phyloP scores from a whole-genome alignment of 2,329 filamentous ascomycete species.

The Exophiala sideris region DNA sequence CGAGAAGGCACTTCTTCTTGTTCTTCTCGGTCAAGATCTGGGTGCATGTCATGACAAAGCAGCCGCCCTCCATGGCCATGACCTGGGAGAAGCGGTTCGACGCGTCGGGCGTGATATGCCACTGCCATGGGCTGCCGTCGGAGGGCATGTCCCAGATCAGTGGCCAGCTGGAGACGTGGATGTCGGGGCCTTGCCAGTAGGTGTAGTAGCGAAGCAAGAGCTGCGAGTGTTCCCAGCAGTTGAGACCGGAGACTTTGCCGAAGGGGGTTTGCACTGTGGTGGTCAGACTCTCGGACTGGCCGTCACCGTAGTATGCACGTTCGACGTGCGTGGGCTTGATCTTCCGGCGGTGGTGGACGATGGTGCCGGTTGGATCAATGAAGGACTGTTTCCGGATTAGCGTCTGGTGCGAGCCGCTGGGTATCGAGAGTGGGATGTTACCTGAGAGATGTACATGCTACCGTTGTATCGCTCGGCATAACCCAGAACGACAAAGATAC shows the following conservation, averaged over 20 bases:
- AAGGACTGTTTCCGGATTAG: conserved; percentile 36
- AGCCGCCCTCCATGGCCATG: neutral
- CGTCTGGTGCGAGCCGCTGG: too few relatives aligned
- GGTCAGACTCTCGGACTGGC: conserved; percentile 37
- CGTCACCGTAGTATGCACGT: conserved; percentile 51
- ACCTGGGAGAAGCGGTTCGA: neutral
- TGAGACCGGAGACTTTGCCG: conserved; percentile 32
- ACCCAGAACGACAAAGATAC: conserved; percentile 43
- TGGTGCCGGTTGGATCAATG: conserved; percentile 41
- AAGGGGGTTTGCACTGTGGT: conserved; percentile 43
- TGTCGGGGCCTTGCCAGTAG: conserved; percentile 42
- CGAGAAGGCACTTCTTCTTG: neutral
- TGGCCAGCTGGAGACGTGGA: conserved; percentile 53
- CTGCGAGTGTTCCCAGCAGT: conserved; percentile 53
- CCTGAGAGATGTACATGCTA: conserved; percentile 43
- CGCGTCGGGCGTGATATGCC: too few relatives aligned
- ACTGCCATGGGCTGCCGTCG: neutral
- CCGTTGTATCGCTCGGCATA: conserved; percentile 41
- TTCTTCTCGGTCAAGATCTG: neutral
- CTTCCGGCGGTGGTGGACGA: conserved; percentile 45
- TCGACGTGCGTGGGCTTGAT: conserved; percentile 56
- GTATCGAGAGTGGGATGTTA: too few relatives aligned
- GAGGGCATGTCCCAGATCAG: neutral
- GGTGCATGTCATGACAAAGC: neutral
- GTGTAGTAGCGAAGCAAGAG: conserved; percentile 50